Base-by-base conservation (phyloP, 768 basidiomycete genomes). In the Trametes cinnabarina region DNA sequence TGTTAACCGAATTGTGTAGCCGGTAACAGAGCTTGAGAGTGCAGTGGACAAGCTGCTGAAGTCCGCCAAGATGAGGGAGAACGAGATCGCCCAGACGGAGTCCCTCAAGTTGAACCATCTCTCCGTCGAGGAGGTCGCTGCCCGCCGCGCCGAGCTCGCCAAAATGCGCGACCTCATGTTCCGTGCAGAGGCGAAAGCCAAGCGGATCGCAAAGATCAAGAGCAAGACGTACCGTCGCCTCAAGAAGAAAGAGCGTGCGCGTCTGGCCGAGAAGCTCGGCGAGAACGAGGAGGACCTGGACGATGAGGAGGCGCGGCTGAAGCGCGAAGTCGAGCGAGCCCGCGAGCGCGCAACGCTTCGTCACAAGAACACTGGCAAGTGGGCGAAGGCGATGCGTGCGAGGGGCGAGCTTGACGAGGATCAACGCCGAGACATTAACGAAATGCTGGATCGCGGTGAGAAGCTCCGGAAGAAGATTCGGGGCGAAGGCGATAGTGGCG, bases 81-180 rank as follows among this genome's bases (percentile, higher is more conserved):
- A 87, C 57, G 90, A 92, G 51, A 79, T 95, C n/a, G 73, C 75
- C 9, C 73, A 88, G 57, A 87, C 86, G 0, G 95, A 96, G 68
- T 84, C 90, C n/a, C 82, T 95, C 17, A 80, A 88, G 69, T 85
- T 87, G 75, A 91, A 92, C 58, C 84, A 91, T 57, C 79, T 96
- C 17, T 85, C 84, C 6, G 80, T 91, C 2, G 94, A 96, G 68
- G 95, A 97, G 67, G 88, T 97, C 39, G 83, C 85, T 4, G 81
- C 85, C 6, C 86, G 94, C 0, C 85, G 92, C 1, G 82, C 80
- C 2, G 91, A 94, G 65, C 81, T 99, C 11, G 84, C 90, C 34
- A 84, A 85, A 68, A 92, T 92, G 83, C 88, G 96, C 19, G 95
- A 97, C 65, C 79, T 98, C 39, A 88, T 94, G 77, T 97, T 96